Percentiles rank a stretch among this genome's conserved stretches.
These are phyloP conservation scores for Asterochloris sp. DNA, from an alignment of 139 green algal species.

Conservation along the genomic window DNA sequence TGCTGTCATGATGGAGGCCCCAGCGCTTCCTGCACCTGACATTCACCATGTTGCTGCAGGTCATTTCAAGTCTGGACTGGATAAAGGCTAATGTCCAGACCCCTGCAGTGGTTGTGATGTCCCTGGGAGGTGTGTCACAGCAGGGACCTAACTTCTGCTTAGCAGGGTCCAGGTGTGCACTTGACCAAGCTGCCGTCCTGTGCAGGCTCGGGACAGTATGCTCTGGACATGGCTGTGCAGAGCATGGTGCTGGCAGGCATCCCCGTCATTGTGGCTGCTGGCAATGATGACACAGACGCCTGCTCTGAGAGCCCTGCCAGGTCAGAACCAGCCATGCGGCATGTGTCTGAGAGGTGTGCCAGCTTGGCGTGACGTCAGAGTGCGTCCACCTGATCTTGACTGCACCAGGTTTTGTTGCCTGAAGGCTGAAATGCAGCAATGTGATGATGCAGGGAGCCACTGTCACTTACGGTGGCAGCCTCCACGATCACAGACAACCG, in stretches of 20 bases:
- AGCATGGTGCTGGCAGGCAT: constrained; percentile 23
- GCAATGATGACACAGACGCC: constrained; percentile 37
- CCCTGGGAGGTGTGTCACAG: constrained; percentile 19
- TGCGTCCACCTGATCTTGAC: neutral
- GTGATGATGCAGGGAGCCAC: constrained; percentile 14
- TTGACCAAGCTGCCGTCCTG: too few species aligned
- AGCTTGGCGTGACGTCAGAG: too few species aligned
- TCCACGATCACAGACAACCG: constrained; percentile 20
- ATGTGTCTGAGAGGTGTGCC: neutral
- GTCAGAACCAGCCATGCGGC: constrained; percentile 3
- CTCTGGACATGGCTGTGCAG: constrained; percentile 29
- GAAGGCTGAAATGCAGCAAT: neutral
- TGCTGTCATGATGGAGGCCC: too few species aligned
- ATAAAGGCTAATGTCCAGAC: constrained; percentile 19
- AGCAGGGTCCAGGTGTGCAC: too few species aligned
- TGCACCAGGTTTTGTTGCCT: neutral
- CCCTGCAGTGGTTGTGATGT: constrained; percentile 35
- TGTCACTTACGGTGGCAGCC: constrained; percentile 32
- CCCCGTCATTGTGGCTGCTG: constrained; percentile 39
- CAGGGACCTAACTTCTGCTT: too few species aligned
- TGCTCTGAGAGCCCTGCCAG: constrained; percentile 38
- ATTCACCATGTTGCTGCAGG: constrained; percentile 13
- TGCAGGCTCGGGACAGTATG: constrained; percentile 23
- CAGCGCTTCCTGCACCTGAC: too few species aligned
- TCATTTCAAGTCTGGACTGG: constrained; percentile 37